Base-by-base conservation (phyloP, 768 basidiomycete species). In the Kwoniella europaea region DNA sequence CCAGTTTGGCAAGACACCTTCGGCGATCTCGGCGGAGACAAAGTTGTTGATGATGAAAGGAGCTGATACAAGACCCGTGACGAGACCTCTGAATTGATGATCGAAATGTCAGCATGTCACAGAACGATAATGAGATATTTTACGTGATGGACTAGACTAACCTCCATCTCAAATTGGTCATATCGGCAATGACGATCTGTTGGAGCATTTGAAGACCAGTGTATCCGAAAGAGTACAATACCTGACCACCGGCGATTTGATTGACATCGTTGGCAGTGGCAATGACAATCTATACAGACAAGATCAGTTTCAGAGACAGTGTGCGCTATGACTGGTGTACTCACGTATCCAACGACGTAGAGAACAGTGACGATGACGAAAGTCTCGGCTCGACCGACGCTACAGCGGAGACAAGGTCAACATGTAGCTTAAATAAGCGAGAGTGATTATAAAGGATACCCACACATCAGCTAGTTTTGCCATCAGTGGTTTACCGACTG, bases 391-490 rank as follows among this genome's bases (percentile, higher is more conserved):
- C 91, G 87, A 24, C 91, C 91, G 15, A 87, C 84, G 9, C 78
- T 80, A 56, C 20, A 35, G 35, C 35, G 35, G 35, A 35, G 4
- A 35, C 35, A 35, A 35, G 35, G 35, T 35, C 35, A 35, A 35
- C 7, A 35, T 7, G 35, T 35, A 29, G 29, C 5, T 6, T 29
- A 29, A 6, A 29, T 29, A 29, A 4, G 29, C 29, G 29, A 29
- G 29, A 29, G 29, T 6, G 7, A 27, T 27, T 16, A 60, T 12
- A 5, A 59, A 12, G 35, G 13, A 43, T n/a, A 74, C 80, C 67
- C 54, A 79, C 75, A 90, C 88, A 79, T 92, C 91, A 10, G 91
- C 88, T 52, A 91, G 81, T 82, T 91, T 91, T 1, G 91, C 91
- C 71, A 91, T 88, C 46, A 90, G 85, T 1, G 91, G 91, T 83